phyloP scores from a whole-genome alignment of 2,329 filamentous ascomycete species.

The Talaromyces sp. region DNA sequence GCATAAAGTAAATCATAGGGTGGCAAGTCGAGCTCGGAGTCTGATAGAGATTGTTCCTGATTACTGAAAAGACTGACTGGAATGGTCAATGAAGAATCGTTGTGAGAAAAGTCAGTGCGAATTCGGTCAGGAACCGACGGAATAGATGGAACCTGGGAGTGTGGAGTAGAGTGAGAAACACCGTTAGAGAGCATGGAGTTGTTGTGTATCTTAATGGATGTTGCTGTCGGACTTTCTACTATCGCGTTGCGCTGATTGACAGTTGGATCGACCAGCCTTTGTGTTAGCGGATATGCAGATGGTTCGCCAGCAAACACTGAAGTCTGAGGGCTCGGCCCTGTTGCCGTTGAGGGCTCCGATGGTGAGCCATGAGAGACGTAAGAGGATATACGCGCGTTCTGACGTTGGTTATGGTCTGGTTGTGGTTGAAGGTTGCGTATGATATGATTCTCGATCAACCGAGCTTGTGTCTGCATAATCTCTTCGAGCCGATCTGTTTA shows the following conservation, averaged over 20 bases:
- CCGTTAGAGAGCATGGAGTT: conserved; percentile 25
- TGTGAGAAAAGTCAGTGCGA: conserved; percentile 40
- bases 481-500: conserved; percentile 61
- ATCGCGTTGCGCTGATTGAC: conserved; percentile 48
- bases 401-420: conserved; percentile 26
- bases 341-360: conserved; percentile 50
- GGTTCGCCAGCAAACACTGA: conserved; percentile 62
- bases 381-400: conserved; percentile 26
- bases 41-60: conserved; percentile 44
- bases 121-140: conserved; percentile 22
- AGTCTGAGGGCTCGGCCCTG: conserved; percentile 56
- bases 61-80: conserved; percentile 55
- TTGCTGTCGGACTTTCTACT: conserved; percentile 35
- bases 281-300: conserved; percentile 47
- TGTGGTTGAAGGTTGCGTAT: conserved; percentile 34
- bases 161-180: conserved; percentile 22
- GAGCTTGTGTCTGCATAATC: conserved; percentile 62
- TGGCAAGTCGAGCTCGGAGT: conserved; percentile 65
- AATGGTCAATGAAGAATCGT: conserved; percentile 55
- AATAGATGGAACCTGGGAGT: conserved; percentile 22
- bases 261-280: conserved; percentile 46
- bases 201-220: conserved; percentile 28
- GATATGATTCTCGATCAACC: conserved; percentile 61
- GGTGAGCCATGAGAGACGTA: conserved; percentile 46
- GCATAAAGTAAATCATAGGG: conserved; percentile 72